Percentiles rank a stretch among this genome's conserved stretches.
phyloP scores from a whole-genome alignment of 2,329 filamentous ascomycete genomes.

The Fusarium sp. region DNA sequence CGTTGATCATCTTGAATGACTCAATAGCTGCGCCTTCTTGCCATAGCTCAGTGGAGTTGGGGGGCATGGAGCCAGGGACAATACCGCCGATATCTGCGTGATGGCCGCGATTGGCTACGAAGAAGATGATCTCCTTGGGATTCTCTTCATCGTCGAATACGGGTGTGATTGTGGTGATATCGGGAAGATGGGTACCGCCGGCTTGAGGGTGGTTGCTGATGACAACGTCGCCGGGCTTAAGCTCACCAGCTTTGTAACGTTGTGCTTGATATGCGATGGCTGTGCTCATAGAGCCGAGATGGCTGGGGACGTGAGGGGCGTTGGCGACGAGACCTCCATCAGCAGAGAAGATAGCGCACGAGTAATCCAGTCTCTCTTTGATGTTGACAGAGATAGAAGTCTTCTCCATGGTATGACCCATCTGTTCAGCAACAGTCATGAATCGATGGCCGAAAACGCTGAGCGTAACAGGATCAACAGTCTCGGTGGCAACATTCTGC shows the following conservation, averaged over 20 bases:
- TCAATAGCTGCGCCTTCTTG: conserved; percentile 70
- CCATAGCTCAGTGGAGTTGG: conserved; percentile 69
- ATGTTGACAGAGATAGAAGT: conserved; percentile 82
- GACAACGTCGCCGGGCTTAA: conserved; percentile 37
- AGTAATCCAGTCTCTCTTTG: conserved; percentile 82
- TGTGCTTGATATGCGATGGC: conserved; percentile 38
- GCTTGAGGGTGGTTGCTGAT: conserved; percentile 44
- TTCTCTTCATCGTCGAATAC: conserved; percentile 47
- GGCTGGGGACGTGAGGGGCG: conserved; percentile 34
- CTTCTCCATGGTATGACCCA: conserved; percentile 81
- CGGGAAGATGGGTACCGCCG: conserved; percentile 42
- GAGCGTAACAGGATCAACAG: conserved; percentile 78
- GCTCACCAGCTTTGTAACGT: conserved; percentile 32
- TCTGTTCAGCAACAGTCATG: conserved; percentile 85
- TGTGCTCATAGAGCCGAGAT: conserved; percentile 38
- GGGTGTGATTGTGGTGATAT: conserved; percentile 44
- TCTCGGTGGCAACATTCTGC: conserved; percentile 40
- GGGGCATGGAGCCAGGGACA: conserved; percentile 79
- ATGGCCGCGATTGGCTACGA: conserved; percentile 48
- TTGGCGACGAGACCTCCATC: conserved; percentile 54
- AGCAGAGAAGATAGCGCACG: conserved; percentile 79
- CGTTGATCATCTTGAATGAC: conserved; percentile 44
- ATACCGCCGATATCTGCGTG: conserved; percentile 65
- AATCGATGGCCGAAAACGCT: conserved; percentile 82
- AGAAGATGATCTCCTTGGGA: conserved; percentile 48